Conservation (phyloP, 306 rosid species). For the Cicer cuneatum region DNA sequence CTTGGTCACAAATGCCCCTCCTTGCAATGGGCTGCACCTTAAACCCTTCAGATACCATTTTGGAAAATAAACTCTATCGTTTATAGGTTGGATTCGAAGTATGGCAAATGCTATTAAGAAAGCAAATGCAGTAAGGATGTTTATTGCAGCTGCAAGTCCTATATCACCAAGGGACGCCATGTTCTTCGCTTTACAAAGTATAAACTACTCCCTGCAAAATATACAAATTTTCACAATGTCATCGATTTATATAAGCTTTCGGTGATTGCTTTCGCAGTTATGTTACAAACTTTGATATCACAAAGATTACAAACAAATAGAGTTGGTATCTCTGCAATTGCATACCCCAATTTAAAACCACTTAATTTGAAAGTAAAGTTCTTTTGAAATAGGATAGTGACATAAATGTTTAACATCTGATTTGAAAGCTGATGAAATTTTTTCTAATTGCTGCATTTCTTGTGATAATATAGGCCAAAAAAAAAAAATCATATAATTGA, state of each 20-base stretch:
- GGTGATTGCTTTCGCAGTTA: neutral
- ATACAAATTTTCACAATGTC: conserved; percentile 1
- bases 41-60: conserved; percentile 96
- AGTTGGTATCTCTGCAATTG: neutral
- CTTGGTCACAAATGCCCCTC: conserved; percentile 73
- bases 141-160: conserved; percentile 87
- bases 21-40: conserved; percentile 73
- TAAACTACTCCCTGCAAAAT: conserved; percentile 50
- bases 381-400: conserved; percentile 28
- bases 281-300: neutral
- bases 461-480: neutral
- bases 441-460: conserved; percentile 4
- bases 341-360: neutral
- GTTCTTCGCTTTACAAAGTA: conserved; percentile 8
- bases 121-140: conserved; percentile 74
- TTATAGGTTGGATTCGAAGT: conserved; percentile 90
- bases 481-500: conserved; percentile 1
- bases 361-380: conserved; percentile 19
- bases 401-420: conserved; percentile 14
- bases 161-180: conserved; percentile 90
- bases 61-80: conserved; percentile 96
- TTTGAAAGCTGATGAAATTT: conserved; percentile 20
- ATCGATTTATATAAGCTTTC: conserved; percentile 12
- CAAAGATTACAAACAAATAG: neutral
- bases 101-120: conserved; percentile 84